phyloP scores from a whole-genome alignment of 257 asterid species.

The Solanum neorickii region DNA sequence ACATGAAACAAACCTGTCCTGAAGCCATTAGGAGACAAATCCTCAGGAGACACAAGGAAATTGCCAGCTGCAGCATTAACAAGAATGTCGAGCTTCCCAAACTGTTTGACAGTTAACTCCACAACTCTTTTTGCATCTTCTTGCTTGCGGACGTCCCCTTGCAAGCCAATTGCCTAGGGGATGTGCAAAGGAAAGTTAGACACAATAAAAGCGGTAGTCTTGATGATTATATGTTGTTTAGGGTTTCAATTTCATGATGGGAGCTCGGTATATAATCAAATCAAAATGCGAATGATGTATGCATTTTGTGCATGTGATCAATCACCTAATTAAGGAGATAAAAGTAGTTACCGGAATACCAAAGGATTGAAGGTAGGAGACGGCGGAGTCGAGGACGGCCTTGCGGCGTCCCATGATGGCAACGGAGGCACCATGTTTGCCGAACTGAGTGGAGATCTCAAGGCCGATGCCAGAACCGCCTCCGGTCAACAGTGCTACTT shows the following conservation, averaged over 20 bases:
- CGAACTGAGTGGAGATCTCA: constrained; percentile 67
- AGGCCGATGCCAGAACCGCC: constrained; percentile 91
- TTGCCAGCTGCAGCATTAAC: constrained; percentile 96
- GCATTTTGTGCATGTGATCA: not conserved
- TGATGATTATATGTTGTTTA: not conserved
- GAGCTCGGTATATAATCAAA: not conserved
- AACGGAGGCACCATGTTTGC: constrained; percentile 85
- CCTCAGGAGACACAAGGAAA: constrained; percentile 78
- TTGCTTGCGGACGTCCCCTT: constrained; percentile 70
- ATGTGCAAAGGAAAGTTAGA: not conserved
- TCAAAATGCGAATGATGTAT: not conserved
- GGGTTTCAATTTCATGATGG: not conserved
- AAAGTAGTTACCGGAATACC: constrained; percentile 41
- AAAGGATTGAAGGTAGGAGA: constrained; percentile 54
- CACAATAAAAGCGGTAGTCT: not conserved
- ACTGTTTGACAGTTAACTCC: constrained; percentile 57
- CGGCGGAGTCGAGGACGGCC: constrained; percentile 55
- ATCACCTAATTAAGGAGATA: too few species aligned
- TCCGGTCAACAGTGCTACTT: constrained; percentile 81
- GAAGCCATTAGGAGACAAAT: constrained; percentile 81
- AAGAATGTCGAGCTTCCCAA: constrained; percentile 85
- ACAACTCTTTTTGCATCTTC: constrained; percentile 74
- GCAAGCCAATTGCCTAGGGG: constrained; percentile 64
- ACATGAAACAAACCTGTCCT: constrained; percentile 46
- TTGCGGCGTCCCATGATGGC: constrained; percentile 93